phyloP scores from a whole-genome alignment of 2,329 filamentous ascomycete genomes.

The Lomentospora prolificans region DNA sequence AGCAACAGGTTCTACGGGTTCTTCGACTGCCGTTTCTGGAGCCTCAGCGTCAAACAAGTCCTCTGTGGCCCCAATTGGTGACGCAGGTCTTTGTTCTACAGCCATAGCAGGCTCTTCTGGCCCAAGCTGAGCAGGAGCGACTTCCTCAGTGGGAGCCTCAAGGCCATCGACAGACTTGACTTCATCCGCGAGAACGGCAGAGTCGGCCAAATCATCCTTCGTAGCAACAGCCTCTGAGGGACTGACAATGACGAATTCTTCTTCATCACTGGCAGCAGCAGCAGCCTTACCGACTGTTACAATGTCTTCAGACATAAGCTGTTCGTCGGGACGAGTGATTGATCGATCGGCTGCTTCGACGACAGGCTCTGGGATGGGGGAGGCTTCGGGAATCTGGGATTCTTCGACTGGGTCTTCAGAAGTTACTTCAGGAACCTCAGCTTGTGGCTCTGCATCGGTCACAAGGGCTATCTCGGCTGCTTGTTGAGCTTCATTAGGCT shows the following conservation, averaged over 20 bases:
- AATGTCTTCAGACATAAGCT: background rate
- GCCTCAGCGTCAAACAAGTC: background rate
- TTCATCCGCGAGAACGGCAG: background rate
- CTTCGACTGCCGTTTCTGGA: background rate
- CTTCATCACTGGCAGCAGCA: slow-evolving; percentile 7
- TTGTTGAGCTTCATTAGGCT: background rate
- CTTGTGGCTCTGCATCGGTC: background rate
- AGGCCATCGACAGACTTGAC: background rate
- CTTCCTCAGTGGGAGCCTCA: background rate
- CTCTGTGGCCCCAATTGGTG: too few species aligned
- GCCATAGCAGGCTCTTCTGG: background rate
- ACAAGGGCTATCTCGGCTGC: background rate
- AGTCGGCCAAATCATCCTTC: background rate
- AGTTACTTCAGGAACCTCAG: background rate
- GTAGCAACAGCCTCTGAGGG: background rate
- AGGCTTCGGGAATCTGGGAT: background rate
- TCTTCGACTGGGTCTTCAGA: background rate
- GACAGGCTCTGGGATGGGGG: background rate
- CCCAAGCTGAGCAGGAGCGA: background rate
- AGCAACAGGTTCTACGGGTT: background rate
- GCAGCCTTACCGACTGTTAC: slow-evolving; percentile 8
- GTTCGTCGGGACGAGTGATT: background rate
- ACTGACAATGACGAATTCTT: slow-evolving; percentile 4
- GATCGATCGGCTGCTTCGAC: slow-evolving; percentile 4
- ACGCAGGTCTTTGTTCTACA: too few species aligned